phyloP scores from a whole-genome alignment of 2,329 filamentous ascomycete genomes.

The Talaromyces sp. region DNA sequence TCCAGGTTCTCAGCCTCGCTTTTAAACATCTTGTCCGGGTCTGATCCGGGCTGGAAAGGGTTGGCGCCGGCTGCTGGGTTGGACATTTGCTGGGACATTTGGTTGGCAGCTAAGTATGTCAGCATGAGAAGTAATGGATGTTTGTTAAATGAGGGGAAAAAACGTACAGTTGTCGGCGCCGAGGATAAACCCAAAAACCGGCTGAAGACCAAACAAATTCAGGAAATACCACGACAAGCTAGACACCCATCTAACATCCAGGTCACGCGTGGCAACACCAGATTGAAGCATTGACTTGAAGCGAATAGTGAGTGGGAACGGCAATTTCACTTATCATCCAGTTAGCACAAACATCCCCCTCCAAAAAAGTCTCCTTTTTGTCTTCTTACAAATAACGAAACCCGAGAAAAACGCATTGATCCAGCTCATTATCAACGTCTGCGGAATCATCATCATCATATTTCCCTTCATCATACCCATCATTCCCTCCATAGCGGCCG shows the following conservation, averaged over 20 bases:
- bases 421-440: constrained; percentile 99
- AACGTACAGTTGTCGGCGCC: constrained; percentile 88
- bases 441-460: constrained; percentile 99
- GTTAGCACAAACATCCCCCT: background rate
- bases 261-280: constrained; percentile 88
- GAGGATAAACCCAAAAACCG: constrained; percentile 94
- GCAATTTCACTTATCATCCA: constrained; percentile 70
- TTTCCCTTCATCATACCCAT: constrained; percentile 99
- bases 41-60: constrained; percentile 87
- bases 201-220: constrained; percentile 92
- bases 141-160: background rate
- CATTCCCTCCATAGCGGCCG: constrained; percentile 97
- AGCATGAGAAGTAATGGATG: background rate
- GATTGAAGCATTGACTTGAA: constrained; percentile 99
- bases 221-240: constrained; percentile 99
- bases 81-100: constrained; percentile 84
- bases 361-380: constrained; percentile 15
- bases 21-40: constrained; percentile 92
- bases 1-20: constrained; percentile 93
- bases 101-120: constrained; percentile 67
- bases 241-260: constrained; percentile 98
- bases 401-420: constrained; percentile 99
- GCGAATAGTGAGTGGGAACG: constrained; percentile 94
- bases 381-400: constrained; percentile 83
- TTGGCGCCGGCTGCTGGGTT: constrained; percentile 61